Conservation (phyloP, 805 yeast species). For the Starmerella sp. region DNA sequence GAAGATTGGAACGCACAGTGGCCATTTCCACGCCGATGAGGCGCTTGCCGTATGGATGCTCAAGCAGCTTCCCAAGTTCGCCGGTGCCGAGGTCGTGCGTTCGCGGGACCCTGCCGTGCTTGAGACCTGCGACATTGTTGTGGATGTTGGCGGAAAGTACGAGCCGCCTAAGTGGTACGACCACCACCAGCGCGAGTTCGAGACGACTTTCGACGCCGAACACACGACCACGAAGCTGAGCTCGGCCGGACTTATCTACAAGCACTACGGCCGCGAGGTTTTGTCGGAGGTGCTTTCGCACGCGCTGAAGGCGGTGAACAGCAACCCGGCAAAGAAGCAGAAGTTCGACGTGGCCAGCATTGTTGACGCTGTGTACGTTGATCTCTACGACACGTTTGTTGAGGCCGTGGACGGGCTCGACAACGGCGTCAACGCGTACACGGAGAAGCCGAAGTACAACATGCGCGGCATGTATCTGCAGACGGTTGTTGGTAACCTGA, state of each 20-base stretch:
- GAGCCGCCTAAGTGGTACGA: slow-evolving; percentile 80
- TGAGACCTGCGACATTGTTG: slow-evolving; percentile 82
- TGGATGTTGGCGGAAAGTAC: slow-evolving; percentile 88
- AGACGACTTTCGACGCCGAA: slow-evolving; percentile 51
- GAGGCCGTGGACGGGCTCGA: slow-evolving; percentile 92
- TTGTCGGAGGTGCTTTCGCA: slow-evolving; percentile 31
- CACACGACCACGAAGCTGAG: slow-evolving; percentile 66
- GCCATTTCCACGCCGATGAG: slow-evolving; percentile 95
- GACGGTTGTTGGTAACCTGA: slow-evolving; percentile 61
- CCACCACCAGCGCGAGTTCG: slow-evolving; percentile 91
- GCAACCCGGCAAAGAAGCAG: neutral
- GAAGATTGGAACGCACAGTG: slow-evolving; percentile 65
- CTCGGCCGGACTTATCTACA: slow-evolving; percentile 88
- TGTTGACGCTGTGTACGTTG: slow-evolving; percentile 56
- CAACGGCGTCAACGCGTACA: slow-evolving; percentile 67
- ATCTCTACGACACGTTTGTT: slow-evolving; percentile 74
- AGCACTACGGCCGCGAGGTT: slow-evolving; percentile 38
- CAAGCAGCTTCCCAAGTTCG: slow-evolving; percentile 54
- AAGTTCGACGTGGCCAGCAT: slow-evolving; percentile 35
- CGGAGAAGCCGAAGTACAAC: slow-evolving; percentile 50
- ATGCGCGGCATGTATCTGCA: slow-evolving; percentile 69
- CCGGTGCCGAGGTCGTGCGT: slow-evolving; percentile 59
- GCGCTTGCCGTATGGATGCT: slow-evolving; percentile 85
- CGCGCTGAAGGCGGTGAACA: neutral
- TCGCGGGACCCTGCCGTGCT: slow-evolving; percentile 74